Percentiles rank a stretch among this genome's conserved stretches.
These are phyloP conservation scores for Lentinula novae-zelandiae DNA, from an alignment of 1,284 basidiomycete species.

Conservation along the genomic window DNA sequence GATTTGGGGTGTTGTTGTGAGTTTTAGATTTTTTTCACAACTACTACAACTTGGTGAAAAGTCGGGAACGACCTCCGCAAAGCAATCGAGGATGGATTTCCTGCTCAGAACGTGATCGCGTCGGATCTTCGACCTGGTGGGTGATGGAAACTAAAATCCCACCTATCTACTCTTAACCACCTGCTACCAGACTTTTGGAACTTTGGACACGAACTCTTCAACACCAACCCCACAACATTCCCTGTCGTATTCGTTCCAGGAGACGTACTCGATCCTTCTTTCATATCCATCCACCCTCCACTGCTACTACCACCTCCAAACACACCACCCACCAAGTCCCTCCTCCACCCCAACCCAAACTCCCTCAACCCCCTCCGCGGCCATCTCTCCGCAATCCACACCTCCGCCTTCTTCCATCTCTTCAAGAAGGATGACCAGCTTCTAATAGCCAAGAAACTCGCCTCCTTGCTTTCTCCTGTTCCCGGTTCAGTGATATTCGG, in stretches of 20 bases:
- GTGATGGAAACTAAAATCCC: too few relatives aligned
- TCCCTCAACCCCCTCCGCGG: conserved; percentile 42
- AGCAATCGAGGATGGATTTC: conserved; percentile 35
- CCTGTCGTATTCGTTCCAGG: conserved; percentile 44
- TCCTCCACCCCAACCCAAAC: conserved; percentile 19
- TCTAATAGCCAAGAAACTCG: conserved; percentile 35
- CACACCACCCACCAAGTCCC: too few relatives aligned
- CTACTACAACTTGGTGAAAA: conserved; percentile 16
- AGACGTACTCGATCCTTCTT: conserved; percentile 36
- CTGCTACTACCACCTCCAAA: conserved; percentile 21
- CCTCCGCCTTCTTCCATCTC: conserved; percentile 49
- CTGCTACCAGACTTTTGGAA: conserved; percentile 31
- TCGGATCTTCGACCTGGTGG: conserved; percentile 25
- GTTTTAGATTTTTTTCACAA: too few relatives aligned
- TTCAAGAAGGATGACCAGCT: conserved; percentile 42
- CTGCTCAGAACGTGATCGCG: conserved; percentile 22
- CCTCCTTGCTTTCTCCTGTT: conserved; percentile 31
- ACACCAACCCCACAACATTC: conserved; percentile 33
- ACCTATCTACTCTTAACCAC: too few relatives aligned
- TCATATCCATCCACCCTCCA: conserved; percentile 27
- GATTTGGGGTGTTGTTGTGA: conserved; percentile 48
- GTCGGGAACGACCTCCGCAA: conserved; percentile 44
- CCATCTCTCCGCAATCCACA: conserved; percentile 42
- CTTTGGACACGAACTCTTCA: conserved; percentile 34
- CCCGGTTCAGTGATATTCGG: conserved; percentile 33